A percentile compares a stretch with the other conserved stretches of the same genome.
phyloP scores from a whole-genome alignment of 2,329 filamentous ascomycete species.

The Aspergillus persii region DNA sequence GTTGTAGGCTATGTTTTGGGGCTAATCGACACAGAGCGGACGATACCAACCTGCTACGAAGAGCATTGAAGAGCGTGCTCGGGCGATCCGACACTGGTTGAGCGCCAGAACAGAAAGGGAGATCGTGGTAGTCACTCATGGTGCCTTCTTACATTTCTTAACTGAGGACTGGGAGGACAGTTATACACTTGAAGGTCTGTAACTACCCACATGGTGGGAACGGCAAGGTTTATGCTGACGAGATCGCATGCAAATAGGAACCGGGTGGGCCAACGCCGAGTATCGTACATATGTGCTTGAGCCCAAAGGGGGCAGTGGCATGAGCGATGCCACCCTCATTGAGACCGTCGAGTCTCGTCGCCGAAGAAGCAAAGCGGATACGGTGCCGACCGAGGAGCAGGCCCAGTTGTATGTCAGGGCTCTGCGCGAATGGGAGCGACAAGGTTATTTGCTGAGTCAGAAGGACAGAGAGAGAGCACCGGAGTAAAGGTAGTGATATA shows the following conservation, averaged over 20 bases:
- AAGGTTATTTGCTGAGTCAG: not conserved
- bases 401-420: not conserved
- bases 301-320: not conserved
- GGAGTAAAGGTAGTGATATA: not conserved
- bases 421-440: not conserved
- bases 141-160: conserved; percentile 18
- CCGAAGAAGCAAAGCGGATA: not conserved
- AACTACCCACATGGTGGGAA: not conserved
- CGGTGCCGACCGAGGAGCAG: not conserved
- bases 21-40: not conserved
- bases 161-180: conserved; percentile 55
- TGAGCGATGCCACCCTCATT: not conserved
- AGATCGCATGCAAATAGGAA: conserved; percentile 46
- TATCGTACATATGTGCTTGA: conserved; percentile 56
- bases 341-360: not conserved
- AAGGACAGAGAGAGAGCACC: not conserved
- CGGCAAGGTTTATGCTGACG: not conserved
- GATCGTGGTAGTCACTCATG: conserved; percentile 16
- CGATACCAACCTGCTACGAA: conserved; percentile 11
- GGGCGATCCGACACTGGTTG: conserved; percentile 13
- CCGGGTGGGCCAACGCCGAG: conserved; percentile 69
- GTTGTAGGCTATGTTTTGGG: not conserved
- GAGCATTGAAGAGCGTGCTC: conserved; percentile 24
- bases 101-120: conserved; percentile 13
- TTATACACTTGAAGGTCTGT: conserved; percentile 35